Evolutionary conservation across 495 filamentous ascomycete species (phyloP), one percentile per base, ranked within the genome.

Genomic region (Astrocystis sublimbata): DNA sequence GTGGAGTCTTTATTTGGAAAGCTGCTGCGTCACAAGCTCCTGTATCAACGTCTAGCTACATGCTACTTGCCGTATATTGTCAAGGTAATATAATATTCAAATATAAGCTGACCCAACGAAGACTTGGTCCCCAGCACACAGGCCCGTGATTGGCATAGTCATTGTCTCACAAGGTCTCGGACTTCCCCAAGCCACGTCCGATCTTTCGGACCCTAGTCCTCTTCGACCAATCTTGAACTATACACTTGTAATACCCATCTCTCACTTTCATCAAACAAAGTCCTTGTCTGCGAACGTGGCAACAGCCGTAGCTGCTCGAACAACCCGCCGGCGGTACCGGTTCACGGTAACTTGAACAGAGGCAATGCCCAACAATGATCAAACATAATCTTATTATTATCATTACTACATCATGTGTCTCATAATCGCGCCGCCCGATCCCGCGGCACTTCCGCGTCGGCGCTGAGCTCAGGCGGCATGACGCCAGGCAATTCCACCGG

Each of bases 401-500:
- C 46, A 58, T 58, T 33, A 46, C 4, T 24, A 46, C 23, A 30
- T 57, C 24, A 23, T 46, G 42, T 12, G 35, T 49, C 13, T 58
- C 56, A 46, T 38, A 15, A 49, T 15, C 45, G 19, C 23, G n/a
- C 9, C 17, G 13, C 9, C 9, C 46, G 46, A 12, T 26, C 36
- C 15, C 17, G 28, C 10, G 23, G 46, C 4, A 49, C 23, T 35
- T 60, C 58, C 36, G 19, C 19, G 35, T 60, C 58, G 19, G 67
- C 67, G 55, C 63, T 64, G 1, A 70, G 63, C 51, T 71, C 69
- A 0, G 28, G 30, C 7, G 60, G 59, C 51, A 62, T 46, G 9
- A 28, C 50, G 6, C 65, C 61, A 15, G 63, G 62, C 51, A 69
- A 58, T 33, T 69, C 66, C 19, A 17, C 60, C 1, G 69, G 66